phyloP scores from a whole-genome alignment of 495 filamentous ascomycete genomes.

The Aspergillus carlsbadensis region DNA sequence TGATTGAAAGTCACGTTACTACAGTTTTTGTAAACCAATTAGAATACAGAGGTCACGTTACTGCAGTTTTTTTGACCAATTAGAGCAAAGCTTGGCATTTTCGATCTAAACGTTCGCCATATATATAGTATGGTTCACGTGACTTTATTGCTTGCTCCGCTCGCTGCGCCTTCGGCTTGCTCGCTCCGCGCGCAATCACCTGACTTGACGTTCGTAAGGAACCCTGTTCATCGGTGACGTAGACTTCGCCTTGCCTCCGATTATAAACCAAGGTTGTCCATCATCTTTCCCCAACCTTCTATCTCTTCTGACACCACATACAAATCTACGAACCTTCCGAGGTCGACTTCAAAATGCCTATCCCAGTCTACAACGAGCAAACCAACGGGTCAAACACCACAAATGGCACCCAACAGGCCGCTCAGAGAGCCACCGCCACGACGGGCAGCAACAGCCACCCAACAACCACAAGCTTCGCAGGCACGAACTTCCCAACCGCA shows the following conservation, averaged over 20 bases:
- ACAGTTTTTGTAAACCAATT: no score
- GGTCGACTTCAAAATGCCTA: slow-evolving; percentile 12
- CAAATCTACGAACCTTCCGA: no score
- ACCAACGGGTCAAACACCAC: neutral
- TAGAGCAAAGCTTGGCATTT: no score
- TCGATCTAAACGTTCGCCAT: no score
- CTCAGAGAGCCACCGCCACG: neutral
- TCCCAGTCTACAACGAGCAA: slow-evolving; percentile 7
- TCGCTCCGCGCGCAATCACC: no score
- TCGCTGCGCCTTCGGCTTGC: no score
- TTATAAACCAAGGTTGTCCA: neutral
- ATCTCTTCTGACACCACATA: neutral
- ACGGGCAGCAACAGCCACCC: neutral
- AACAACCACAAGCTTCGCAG: neutral
- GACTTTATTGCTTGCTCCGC: no score
- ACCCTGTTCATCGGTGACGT: neutral
- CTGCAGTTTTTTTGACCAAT: no score
- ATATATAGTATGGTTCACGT: no score
- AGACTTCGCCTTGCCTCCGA: neutral
- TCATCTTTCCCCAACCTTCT: neutral
- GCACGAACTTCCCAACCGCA: neutral
- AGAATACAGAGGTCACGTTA: no score
- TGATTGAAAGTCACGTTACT: no score
- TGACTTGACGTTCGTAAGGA: neutral
- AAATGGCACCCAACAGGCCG: neutral